These are phyloP conservation scores for Carpinus fangiana DNA, from an alignment of 306 rosid genomes.

Conservation along the genomic window DNA sequence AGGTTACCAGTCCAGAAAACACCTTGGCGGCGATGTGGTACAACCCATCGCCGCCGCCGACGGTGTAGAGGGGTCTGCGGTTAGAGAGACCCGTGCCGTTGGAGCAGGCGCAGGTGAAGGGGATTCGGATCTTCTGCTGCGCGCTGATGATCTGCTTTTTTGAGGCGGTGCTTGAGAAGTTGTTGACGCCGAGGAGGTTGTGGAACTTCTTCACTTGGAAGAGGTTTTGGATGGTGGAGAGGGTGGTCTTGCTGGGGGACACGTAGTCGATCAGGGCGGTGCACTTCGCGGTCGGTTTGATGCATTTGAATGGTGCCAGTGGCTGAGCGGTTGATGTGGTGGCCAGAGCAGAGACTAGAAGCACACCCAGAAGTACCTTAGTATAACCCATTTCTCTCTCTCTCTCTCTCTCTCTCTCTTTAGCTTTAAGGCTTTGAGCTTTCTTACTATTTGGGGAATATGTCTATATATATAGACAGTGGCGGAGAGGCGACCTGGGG, in stretches of 20 bases:
- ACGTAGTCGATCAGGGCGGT: slow-evolving; percentile 43
- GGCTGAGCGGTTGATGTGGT: slow-evolving; percentile 17
- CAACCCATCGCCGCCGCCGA: slow-evolving; percentile 38
- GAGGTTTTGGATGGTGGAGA: slow-evolving; percentile 45
- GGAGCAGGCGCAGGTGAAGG: slow-evolving; percentile 60
- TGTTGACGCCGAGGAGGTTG: slow-evolving; percentile 64
- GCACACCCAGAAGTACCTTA: slow-evolving; percentile 22
- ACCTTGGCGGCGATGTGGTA: slow-evolving; percentile 42
- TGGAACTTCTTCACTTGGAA: slow-evolving; percentile 57
- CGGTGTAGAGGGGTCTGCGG: slow-evolving; percentile 42
- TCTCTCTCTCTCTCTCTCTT: background rate
- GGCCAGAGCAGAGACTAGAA: slow-evolving; percentile 2
- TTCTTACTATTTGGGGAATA: background rate
- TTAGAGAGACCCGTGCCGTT: slow-evolving; percentile 54
- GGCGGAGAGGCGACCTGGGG: too few relatives aligned
- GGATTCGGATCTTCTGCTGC: slow-evolving; percentile 32
- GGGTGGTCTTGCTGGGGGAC: slow-evolving; percentile 43
- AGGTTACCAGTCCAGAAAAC: slow-evolving; percentile 37
- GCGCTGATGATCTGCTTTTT: background rate
- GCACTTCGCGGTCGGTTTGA: slow-evolving; percentile 32
- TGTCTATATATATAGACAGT: background rate
- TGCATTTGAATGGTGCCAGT: slow-evolving; percentile 50
- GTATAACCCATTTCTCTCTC: slow-evolving; percentile 23
- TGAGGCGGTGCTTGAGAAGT: slow-evolving; percentile 25
- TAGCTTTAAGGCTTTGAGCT: background rate